Evolutionary conservation across 177 flowering plant species (phyloP), one percentile per base, ranked within the genome.

Genomic region (Vitis hybrid): DNA sequence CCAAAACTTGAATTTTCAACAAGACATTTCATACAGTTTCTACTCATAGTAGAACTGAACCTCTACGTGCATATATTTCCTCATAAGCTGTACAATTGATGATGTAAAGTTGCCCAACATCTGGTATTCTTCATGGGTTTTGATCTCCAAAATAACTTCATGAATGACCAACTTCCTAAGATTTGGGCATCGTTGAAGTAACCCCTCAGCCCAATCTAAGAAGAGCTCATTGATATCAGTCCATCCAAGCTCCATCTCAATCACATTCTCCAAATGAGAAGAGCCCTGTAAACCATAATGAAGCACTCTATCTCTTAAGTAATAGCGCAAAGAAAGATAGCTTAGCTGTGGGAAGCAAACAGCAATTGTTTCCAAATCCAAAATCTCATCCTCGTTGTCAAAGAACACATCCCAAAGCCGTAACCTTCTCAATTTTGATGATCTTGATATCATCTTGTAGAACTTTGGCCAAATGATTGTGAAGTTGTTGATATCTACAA

Each of bases 171-270:
- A 68, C 80, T 83, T 92, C 81, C 77, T 84, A 26, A 94, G 86
- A 80, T 82, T 83, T 2, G 97, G 93, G 75, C 98, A 91, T 77
- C 89, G 75, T 55, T 86, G 85, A 12, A 94, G 80, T 49, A 92
- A 76, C 11, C 81, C 89, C 15, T 77, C 88, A 10, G 90, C 90
- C 94, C 91, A 94, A 0, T 73, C 78, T 10, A 88, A 81, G 82
- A 94, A 94, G 29, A 82, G 78, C 72, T 90, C 91, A 74, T 61
- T 79, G 51, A 92, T 84, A 11, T 80, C 79, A 29, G 86, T 84
- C 94, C 97, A 94, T n/a, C 97, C 97, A 73, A 94, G 86, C 72
- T 90, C 97, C 78, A 92, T 72, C 10, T 85, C 82, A 66, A 71
- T 74, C 65, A 94, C 88, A 82, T 89, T 90, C 63, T 79, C 82